These are phyloP conservation scores for Plectranthus barbatus DNA, from an alignment of 257 asterid species.

Conservation along the genomic window DNA sequence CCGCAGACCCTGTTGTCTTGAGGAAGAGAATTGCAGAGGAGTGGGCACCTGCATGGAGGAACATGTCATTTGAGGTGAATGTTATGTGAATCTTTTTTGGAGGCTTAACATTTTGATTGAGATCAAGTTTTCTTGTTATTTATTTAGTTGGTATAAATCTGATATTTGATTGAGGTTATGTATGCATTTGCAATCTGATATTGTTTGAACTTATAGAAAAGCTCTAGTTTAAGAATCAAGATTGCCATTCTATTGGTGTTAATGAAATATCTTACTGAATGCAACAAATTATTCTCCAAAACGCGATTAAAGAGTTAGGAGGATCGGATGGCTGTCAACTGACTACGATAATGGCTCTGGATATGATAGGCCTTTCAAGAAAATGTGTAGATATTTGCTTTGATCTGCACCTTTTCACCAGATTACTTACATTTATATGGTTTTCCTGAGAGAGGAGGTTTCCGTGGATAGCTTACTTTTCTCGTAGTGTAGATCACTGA, in stretches of 20 bases:
- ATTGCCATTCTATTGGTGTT: not conserved
- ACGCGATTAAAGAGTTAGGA: not conserved
- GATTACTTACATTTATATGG: not conserved
- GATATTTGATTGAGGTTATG: not conserved
- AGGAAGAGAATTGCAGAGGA: constrained; percentile 69
- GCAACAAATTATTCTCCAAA: not conserved
- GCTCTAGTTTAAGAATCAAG: not conserved
- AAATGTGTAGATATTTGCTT: not conserved
- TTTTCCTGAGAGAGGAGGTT: not conserved
- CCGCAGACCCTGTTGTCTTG: constrained; percentile 56
- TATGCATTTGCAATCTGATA: not conserved
- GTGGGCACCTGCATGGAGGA: constrained; percentile 95
- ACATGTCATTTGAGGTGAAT: constrained; percentile 69
- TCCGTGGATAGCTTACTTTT: not conserved
- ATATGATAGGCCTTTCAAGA: too few species aligned
- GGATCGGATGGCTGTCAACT: not conserved
- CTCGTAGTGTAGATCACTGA: constrained; percentile 40
- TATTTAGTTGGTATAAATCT: not conserved
- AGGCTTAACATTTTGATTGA: not conserved
- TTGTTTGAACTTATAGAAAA: not conserved
- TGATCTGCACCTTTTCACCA: not conserved
- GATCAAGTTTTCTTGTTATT: not conserved
- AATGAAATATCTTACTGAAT: not conserved
- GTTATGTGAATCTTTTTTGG: not conserved
- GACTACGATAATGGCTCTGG: too few species aligned